Base-by-base conservation (phyloP, 768 basidiomycete species). In the Leccinum ochraceum region DNA sequence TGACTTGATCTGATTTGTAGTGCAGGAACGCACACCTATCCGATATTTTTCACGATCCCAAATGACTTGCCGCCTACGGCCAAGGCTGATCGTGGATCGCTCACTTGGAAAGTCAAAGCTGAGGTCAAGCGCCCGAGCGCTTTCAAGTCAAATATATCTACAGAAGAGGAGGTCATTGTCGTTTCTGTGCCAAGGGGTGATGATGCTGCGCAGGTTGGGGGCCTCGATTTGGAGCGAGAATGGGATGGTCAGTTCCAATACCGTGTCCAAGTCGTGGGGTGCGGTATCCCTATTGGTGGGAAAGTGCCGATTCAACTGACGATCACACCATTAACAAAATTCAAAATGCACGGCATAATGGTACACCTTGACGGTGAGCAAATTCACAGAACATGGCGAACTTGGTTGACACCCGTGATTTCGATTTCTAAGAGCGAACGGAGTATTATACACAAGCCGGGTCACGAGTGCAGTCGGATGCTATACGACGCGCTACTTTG, bases 181-280 rank as follows among this genome's bases (percentile, higher is more conserved):
- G 83, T 97, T 22, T 81, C 88, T 13, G 83, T 80, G 56, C 93
- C 94, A 1, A 62, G 49, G n/a, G 82, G 83, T 10, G 61, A 67
- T 24, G 59, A 55, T 26, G 17, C 20, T 6, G 93, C 94, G 56
- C 92, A 94, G 55, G 81, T 80, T 0, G 86, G 86, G 63, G 90
- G 86, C 65, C 85, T 98, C 54, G 81, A 92, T 53, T 85, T 98
- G 16, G 90, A 96, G 70, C 80, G 92, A 20, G 86, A 89, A 66
- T 99, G 95, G 96, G 95, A 98, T 59, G 82, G 86, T 53, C 91
- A 96, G 70, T 69, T 94, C 65, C 86, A 89, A 59, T 97, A 95
- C 68, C 78, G 89, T 48, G 86, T 97, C 53, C 82, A 86, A 2
- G 76, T 94, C 13, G 81, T 86, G 16, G 88, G 86, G 6, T 85